Conservation (phyloP, 495 filamentous ascomycete species). For the Penicillium angulare region DNA sequence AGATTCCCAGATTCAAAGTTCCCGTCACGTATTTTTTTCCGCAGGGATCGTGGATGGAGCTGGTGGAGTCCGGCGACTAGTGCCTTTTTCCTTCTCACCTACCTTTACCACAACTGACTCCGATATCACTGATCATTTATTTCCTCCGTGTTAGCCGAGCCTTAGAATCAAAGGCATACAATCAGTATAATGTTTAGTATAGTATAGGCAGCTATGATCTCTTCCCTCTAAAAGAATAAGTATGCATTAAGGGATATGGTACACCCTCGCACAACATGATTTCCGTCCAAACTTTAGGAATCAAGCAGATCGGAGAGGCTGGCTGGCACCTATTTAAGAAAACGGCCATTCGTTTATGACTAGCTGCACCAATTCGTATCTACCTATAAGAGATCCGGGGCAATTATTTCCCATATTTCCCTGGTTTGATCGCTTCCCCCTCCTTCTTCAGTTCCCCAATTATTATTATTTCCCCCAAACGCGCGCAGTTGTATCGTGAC, state of each 20-base stretch:
- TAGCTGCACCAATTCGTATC: not conserved
- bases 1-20: slow-evolving; percentile 1
- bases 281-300: not conserved
- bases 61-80: slow-evolving; percentile 16
- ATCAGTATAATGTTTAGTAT: no score
- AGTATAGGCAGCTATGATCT: no score
- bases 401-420: not conserved
- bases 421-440: not conserved
- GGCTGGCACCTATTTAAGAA: not conserved
- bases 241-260: no score
- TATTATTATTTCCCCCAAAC: slow-evolving; percentile 1
- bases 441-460: no score
- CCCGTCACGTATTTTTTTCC: slow-evolving; percentile 7
- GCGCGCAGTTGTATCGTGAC: slow-evolving; percentile 17
- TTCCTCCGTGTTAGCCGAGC: not conserved
- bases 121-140: slow-evolving; percentile 7
- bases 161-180: no score
- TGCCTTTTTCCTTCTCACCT: no score
- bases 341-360: not conserved
- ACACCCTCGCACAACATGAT: slow-evolving; percentile 17
- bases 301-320: slow-evolving; percentile 6
- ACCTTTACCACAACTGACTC: slow-evolving; percentile 18
- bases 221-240: no score
- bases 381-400: not conserved
- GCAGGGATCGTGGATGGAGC: slow-evolving; percentile 23